A percentile compares a stretch with the other conserved stretches of the same genome.
Evolutionary conservation across 352 stramenopile species (phyloP).

Genomic region (Phytophthora fragariaefolia): DNA sequence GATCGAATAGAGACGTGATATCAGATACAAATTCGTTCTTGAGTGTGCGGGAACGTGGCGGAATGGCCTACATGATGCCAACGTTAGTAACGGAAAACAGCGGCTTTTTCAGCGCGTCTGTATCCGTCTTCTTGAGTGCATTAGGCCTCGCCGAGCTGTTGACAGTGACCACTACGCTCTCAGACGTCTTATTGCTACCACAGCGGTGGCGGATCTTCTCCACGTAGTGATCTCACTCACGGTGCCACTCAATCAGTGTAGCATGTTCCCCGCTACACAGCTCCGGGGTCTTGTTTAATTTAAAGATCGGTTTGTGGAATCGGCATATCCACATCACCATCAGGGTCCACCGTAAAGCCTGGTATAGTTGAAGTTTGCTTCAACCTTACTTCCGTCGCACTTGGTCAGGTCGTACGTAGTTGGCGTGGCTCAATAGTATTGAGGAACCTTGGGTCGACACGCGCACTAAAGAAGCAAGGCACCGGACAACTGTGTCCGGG

Average conservation of each 20-base stretch:
- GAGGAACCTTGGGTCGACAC: background rate
- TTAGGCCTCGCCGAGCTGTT: background rate
- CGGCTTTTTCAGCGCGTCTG: background rate
- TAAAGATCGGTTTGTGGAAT: background rate
- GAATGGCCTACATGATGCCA: background rate
- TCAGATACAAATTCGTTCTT: background rate
- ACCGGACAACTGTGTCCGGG: background rate
- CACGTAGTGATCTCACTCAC: too few species aligned
- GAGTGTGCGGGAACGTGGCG: background rate
- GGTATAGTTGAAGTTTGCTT: background rate
- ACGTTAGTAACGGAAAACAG: background rate
- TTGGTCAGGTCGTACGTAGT: background rate
- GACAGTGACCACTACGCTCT: background rate
- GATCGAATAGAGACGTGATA: background rate
- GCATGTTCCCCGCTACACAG: background rate
- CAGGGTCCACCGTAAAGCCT: background rate
- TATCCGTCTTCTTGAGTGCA: background rate
- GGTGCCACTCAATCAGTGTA: background rate
- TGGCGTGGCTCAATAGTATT: background rate
- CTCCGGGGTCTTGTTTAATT: background rate
- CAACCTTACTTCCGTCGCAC: background rate
- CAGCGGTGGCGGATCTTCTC: background rate
- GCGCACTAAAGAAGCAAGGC: background rate
- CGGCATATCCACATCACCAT: background rate
- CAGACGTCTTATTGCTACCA: background rate